Conservation (phyloP, 2,329 filamentous ascomycete species). For the Colletotrichum gloeosporioides region DNA sequence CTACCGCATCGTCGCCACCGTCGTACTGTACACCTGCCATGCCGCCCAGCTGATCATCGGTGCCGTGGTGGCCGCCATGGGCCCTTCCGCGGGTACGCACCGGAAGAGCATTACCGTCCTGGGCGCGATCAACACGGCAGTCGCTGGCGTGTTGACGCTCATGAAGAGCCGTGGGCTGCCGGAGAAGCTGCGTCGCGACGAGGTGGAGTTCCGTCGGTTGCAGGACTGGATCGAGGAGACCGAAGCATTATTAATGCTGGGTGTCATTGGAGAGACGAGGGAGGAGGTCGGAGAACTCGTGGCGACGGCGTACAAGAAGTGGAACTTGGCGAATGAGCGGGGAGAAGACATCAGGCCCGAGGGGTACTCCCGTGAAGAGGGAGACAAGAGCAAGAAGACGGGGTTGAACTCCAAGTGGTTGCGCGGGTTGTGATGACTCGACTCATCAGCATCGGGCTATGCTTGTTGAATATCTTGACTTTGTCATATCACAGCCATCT, state of each 20-base stretch:
- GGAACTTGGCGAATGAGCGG: constrained; percentile 46
- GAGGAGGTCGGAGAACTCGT: constrained; percentile 48
- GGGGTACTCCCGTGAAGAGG: neutral
- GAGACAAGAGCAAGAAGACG: neutral
- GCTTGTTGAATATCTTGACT: no score
- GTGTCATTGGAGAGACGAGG: constrained; percentile 45
- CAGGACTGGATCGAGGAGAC: constrained; percentile 62
- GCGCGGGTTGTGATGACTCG: neutral
- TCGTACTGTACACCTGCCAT: constrained; percentile 46
- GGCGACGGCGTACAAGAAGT: constrained; percentile 46
- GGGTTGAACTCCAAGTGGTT: neutral
- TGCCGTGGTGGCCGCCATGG: constrained; percentile 51
- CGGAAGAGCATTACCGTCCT: constrained; percentile 59
- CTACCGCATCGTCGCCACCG: constrained; percentile 39
- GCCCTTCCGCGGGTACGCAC: constrained; percentile 51
- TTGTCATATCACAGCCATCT: neutral
- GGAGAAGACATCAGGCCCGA: constrained; percentile 46
- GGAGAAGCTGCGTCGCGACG: constrained; percentile 50
- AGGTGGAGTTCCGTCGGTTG: constrained; percentile 49
- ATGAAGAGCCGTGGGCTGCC: constrained; percentile 57
- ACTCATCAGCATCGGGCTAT: no score
- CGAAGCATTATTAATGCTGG: constrained; percentile 47
- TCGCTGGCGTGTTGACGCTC: constrained; percentile 66
- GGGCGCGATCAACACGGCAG: constrained; percentile 66
- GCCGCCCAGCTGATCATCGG: constrained; percentile 52